Percentiles rank a stretch among this genome's conserved stretches.
Evolutionary conservation across 495 filamentous ascomycete species (phyloP).

Genomic region (Paragyromitra xinjiangensis): DNA sequence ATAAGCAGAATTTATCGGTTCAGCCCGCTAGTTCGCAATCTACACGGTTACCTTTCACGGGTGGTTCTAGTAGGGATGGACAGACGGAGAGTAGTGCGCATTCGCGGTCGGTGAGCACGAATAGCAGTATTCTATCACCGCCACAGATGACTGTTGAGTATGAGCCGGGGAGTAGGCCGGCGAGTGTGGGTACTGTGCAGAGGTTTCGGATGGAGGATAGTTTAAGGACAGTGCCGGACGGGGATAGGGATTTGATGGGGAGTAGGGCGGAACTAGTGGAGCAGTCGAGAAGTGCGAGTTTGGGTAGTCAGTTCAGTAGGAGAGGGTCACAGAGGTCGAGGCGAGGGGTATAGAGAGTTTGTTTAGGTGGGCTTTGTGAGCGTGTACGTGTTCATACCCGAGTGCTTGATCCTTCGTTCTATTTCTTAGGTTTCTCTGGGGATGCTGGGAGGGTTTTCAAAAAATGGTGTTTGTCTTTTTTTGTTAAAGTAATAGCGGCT

Average conservation of each 20-base stretch:
- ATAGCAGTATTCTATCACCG: conserved; percentile 54
- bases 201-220: conserved; percentile 55
- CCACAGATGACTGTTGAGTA: conserved; percentile 48
- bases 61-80: conserved; percentile 20
- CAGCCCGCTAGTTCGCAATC: conserved; percentile 1
- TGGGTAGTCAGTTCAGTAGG: conserved; percentile 44
- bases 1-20: conserved; percentile 45
- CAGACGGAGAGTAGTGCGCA: conserved; percentile 38
- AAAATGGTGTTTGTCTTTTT: conserved; percentile 49
- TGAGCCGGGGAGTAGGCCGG: conserved; percentile 50
- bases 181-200: conserved; percentile 53
- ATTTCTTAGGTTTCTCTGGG: conserved; percentile 31
- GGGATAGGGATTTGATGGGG: conserved; percentile 46
- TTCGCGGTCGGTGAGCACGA: conserved; percentile 51
- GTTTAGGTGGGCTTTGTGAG: background rate
- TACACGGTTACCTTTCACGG: conserved; percentile 52
- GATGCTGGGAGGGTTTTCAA: conserved; percentile 16
- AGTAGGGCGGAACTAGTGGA: conserved; percentile 47
- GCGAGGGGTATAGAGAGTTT: conserved; percentile 15
- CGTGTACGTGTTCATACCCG: conserved; percentile 15
- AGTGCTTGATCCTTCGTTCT: conserved; percentile 26
- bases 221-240: conserved; percentile 38
- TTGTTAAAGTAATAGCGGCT: conserved; percentile 48
- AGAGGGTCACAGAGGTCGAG: conserved; percentile 38
- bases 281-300: conserved; percentile 37